These are phyloP conservation scores for Xylariaceae sp. DNA, from an alignment of 2,329 filamentous ascomycete species.

Conservation along the genomic window DNA sequence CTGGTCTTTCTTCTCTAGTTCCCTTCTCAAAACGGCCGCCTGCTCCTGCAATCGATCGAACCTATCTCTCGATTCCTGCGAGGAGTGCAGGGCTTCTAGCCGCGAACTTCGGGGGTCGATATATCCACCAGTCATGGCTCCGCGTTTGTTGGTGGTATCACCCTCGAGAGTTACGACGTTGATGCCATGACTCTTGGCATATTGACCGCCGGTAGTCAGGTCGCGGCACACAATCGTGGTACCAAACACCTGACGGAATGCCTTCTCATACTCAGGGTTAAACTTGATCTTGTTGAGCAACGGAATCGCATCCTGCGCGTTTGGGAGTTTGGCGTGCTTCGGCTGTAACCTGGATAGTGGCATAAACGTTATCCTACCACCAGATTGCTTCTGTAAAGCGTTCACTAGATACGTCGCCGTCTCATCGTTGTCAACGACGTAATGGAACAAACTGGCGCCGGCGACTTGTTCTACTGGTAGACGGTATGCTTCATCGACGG, in stretches of 20 bases:
- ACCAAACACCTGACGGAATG: constrained; percentile 92
- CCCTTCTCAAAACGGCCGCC: constrained; percentile 58
- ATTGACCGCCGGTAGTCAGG: constrained; percentile 79
- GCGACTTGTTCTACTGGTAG: constrained; percentile 90
- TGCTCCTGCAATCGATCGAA: constrained; percentile 63
- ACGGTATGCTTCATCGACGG: constrained; percentile 78
- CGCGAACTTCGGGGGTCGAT: constrained; percentile 82
- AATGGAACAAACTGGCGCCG: constrained; percentile 89
- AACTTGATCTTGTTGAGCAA: constrained; percentile 81
- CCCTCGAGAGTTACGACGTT: constrained; percentile 93
- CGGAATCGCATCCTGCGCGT: constrained; percentile 80
- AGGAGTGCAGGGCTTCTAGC: constrained; percentile 73
- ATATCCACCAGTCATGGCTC: constrained; percentile 91
- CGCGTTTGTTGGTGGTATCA: constrained; percentile 90
- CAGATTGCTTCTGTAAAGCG: constrained; percentile 69
- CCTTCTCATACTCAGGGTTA: constrained; percentile 70
- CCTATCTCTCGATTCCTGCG: constrained; percentile 69
- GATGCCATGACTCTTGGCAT: constrained; percentile 84
- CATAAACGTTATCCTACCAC: constrained; percentile 90
- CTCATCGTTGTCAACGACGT: constrained; percentile 86
- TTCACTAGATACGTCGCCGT: constrained; percentile 80
- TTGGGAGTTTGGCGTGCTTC: constrained; percentile 69
- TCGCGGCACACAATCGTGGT: constrained; percentile 93
- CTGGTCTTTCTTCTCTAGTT: constrained; percentile 77
- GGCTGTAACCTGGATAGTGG: constrained; percentile 77